These are phyloP conservation scores for Russula dissimulans DNA, from an alignment of 768 basidiomycete species.

Conservation along the genomic window DNA sequence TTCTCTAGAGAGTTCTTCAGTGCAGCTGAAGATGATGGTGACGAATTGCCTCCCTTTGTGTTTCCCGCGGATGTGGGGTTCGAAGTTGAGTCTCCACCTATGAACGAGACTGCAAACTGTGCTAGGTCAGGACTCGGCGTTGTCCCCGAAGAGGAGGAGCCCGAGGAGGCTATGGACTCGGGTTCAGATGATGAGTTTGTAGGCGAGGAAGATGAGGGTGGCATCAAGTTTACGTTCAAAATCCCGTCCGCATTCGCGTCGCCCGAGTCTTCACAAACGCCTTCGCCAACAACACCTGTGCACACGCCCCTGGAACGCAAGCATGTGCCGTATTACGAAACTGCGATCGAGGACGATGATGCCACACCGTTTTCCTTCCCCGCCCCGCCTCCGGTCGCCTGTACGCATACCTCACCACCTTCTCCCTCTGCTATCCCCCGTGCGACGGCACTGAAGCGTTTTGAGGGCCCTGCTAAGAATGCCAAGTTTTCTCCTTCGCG, in stretches of 20 bases:
- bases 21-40: constrained; percentile 36
- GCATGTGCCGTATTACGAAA: constrained; percentile 10
- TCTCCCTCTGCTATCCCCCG: constrained; percentile 49
- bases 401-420: constrained; percentile 5
- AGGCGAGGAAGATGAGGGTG: constrained; percentile 50
- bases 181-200: constrained; percentile 41
- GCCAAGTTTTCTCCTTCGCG: constrained; percentile 18
- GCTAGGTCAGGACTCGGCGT: constrained; percentile 28
- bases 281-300: constrained; percentile 11
- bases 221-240: constrained; percentile 67
- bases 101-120: constrained; percentile 30
- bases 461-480: constrained; percentile 24
- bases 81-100: constrained; percentile 22
- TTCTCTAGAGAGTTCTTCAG: constrained; percentile 46
- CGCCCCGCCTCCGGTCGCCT: not conserved
- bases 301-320: constrained; percentile 14
- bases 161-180: constrained; percentile 20
- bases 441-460: constrained; percentile 30
- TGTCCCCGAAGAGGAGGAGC: constrained; percentile 41
- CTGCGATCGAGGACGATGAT: constrained; percentile 20
- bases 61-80: constrained; percentile 38
- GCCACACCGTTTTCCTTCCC: constrained; percentile 20
- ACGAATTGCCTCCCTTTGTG: constrained; percentile 42
- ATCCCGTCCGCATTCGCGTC: constrained; percentile 37
- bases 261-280: constrained; percentile 19